These are phyloP conservation scores for Bryoerythrophyllum caledonicum DNA, from an alignment of 225 moss, liverwort and hornwort species.

Conservation along the genomic window DNA sequence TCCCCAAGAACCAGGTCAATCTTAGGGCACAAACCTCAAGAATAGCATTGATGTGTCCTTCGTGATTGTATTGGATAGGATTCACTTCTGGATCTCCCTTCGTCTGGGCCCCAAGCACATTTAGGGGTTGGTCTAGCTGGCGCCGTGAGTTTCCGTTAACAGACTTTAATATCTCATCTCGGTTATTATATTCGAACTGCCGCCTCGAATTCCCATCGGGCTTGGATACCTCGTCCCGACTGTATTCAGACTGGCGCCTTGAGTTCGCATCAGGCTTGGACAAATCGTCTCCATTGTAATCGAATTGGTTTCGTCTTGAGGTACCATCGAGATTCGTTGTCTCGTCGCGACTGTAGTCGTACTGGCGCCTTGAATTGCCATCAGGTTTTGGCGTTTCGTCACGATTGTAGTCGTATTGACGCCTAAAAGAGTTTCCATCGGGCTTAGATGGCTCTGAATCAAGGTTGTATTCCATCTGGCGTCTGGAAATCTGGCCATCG, in stretches of 20 bases:
- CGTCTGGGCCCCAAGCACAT: no score
- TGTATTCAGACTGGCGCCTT: constrained; percentile 37
- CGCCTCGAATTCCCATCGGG: constrained; percentile 28
- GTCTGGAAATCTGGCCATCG: constrained; percentile 25
- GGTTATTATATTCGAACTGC: constrained; percentile 4
- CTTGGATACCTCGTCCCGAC: constrained; percentile 37
- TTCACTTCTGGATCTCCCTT: constrained; percentile 72
- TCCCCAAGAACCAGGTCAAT: no score
- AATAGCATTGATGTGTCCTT: constrained; percentile 95
- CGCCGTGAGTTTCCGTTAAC: constrained; percentile 29
- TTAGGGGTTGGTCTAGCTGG: constrained; percentile 42
- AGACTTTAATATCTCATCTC: constrained; percentile 14
- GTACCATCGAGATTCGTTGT: constrained; percentile 7
- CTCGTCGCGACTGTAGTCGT: constrained; percentile 14
- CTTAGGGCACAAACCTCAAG: no score
- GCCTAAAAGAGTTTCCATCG: constrained; percentile 25
- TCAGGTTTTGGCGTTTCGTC: constrained; percentile 17
- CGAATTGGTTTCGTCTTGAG: not conserved
- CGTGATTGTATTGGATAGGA: constrained; percentile 69
- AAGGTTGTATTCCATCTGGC: constrained; percentile 14
- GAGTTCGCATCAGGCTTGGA: constrained; percentile 31
- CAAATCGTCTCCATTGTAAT: constrained; percentile 18
- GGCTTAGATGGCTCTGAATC: constrained; percentile 31
- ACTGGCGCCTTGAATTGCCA: constrained; percentile 21
- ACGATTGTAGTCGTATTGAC: not conserved